Evolutionary conservation across 495 filamentous ascomycete genomes (phyloP).

Genomic region (Rhizodiscina lignyota): DNA sequence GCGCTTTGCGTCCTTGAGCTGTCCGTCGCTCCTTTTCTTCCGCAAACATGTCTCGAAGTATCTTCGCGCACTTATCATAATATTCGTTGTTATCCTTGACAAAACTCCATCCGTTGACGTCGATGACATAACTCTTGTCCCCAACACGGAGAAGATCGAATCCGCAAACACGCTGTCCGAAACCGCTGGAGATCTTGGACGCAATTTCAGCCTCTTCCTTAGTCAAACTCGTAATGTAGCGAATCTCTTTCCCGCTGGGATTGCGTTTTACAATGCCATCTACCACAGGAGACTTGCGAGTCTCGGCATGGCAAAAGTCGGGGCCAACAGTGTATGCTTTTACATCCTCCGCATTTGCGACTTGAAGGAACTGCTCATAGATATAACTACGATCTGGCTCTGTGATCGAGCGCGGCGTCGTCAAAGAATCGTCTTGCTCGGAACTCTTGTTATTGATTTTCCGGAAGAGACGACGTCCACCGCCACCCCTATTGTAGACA

Average conservation of each 20-base stretch:
- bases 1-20: slow-evolving; percentile 21
- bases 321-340: slow-evolving; percentile 97
- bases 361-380: slow-evolving; percentile 91
- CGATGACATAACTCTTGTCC: slow-evolving; percentile 90
- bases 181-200: slow-evolving; percentile 73
- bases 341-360: slow-evolving; percentile 93
- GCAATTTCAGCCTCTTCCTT: slow-evolving; percentile 75
- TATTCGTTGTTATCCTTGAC: slow-evolving; percentile 99
- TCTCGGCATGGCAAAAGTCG: slow-evolving; percentile 90
- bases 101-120: slow-evolving; percentile 99
- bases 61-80: slow-evolving; percentile 77
- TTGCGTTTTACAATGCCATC: slow-evolving; percentile 92
- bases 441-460: slow-evolving; percentile 98
- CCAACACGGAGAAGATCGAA: slow-evolving; percentile 85
- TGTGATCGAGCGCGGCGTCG: slow-evolving; percentile 59
- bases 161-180: slow-evolving; percentile 89
- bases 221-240: slow-evolving; percentile 75
- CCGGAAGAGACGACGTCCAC: slow-evolving; percentile 80
- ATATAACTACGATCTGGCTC: slow-evolving; percentile 71
- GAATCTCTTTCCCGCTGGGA: slow-evolving; percentile 90
- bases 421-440: slow-evolving; percentile 65
- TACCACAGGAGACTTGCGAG: slow-evolving; percentile 89
- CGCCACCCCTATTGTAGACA: slow-evolving; percentile 80
- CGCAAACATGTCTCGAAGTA: slow-evolving; percentile 74
- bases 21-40: slow-evolving; percentile 47